Percentiles rank a stretch among this genome's conserved stretches.
Conservation (phyloP, 1,284 basidiomycete species). For the Boletus calvinii region DNA sequence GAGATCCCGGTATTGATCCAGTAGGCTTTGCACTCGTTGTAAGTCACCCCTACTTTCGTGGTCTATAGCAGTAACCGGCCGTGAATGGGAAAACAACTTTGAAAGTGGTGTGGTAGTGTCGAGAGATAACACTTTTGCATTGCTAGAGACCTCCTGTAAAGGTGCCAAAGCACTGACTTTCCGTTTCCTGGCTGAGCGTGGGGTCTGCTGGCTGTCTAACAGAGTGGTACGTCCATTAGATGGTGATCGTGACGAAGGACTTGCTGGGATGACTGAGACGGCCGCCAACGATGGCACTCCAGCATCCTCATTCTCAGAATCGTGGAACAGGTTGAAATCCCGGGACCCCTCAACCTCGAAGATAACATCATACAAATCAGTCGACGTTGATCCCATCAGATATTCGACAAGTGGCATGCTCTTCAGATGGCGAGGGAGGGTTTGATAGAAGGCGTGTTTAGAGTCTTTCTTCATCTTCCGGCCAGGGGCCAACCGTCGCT, state of each 20-base stretch:
- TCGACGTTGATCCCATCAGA: conserved; percentile 61
- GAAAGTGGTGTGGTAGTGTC: conserved; percentile 32
- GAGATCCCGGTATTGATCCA: conserved; percentile 60
- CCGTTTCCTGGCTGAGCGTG: conserved; percentile 20
- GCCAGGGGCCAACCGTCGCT: conserved; percentile 62
- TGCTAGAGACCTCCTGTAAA: conserved; percentile 31
- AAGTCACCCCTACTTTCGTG: conserved; percentile 42
- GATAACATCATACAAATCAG: conserved; percentile 70
- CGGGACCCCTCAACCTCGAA: conserved; percentile 65
- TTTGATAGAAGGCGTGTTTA: conserved; percentile 58
- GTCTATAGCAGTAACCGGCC: conserved; percentile 18
- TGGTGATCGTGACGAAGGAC: conserved; percentile 13
- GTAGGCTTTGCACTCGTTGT: conserved; percentile 54
- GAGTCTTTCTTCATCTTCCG: conserved; percentile 49
- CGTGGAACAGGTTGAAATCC: conserved; percentile 51
- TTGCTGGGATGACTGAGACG: conserved; percentile 14
- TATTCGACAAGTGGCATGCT: conserved; percentile 71
- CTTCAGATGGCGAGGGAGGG: conserved; percentile 67
- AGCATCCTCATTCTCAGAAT: conserved; percentile 40
- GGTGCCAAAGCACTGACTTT: conserved; percentile 31
- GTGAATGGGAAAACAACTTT: conserved; percentile 27
- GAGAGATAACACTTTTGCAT: conserved; percentile 30
- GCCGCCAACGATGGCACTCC: conserved; percentile 10
- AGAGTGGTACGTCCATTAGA: conserved; percentile 2
- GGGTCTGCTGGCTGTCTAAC: conserved; percentile 14